Evolutionary conservation across 371 early-diverging fungal species (phyloP), one percentile per base, ranked within the genome.

Genomic region (Mucor racemosus): DNA sequence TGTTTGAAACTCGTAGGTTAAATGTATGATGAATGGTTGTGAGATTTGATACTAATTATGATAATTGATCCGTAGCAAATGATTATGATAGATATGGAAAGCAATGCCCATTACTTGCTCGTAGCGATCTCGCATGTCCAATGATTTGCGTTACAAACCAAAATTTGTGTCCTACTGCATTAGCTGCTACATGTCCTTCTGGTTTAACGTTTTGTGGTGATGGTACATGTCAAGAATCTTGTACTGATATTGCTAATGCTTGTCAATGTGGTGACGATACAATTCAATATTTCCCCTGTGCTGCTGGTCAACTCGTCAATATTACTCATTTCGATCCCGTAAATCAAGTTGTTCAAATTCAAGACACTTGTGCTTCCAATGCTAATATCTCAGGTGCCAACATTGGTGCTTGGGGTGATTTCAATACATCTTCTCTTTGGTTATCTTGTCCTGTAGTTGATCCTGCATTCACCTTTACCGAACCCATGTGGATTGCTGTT

Each of bases 401-500:
- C 53, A 60, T 64, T 38, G 75, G 83, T 31, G 67, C 68, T 40
- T 85, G 70, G 80, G 84, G 82, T 38, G 62, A 67, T 3, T 69
- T 62, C 1, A 58, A 54, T 17, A 62, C 61, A 5, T 41, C 68
- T 9, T 54, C 61, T 5, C 64, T 85, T 40, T 90, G 89, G 88
- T 72, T 81, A 11, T 65, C 67, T 33, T 89, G 88, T 64, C 89
- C 89, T 21, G 60, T 69, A 14, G 65, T 80, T 1, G 78, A 76
- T 9, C 84, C 86, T 5, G 38, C 31, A 7, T 80, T 90, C 60
- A 83, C 85, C 8, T 89, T 70, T 48, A 77, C 58, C 8, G 89
- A 89, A 53, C 84, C 80, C 35, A 87, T 85, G 76, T 90, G 87
- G 83, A 60, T 88, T 38, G 76, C 83, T 4, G 84, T 85, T 33